Evolutionary conservation across 208 protist species (phyloP).

Genomic region (Trypanosoma platydactyli): DNA sequence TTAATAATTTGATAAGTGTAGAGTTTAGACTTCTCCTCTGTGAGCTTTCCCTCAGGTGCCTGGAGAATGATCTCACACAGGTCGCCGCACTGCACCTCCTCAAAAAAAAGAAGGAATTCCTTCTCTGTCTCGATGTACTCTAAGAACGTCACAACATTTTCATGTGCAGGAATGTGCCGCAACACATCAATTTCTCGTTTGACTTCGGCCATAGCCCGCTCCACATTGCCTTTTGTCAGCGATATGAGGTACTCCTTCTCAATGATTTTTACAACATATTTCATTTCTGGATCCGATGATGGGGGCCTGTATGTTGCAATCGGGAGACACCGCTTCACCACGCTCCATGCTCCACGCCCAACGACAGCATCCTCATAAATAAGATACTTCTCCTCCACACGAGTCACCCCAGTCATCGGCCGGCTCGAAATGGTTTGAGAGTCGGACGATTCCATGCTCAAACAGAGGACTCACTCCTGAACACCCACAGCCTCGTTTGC

Average conservation of each 20-base stretch:
- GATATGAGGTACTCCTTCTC: conserved; percentile 89
- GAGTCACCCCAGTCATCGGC: conserved; percentile 26
- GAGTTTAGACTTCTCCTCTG: conserved; percentile 77
- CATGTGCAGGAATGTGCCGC: conserved; percentile 82
- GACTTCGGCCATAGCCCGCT: conserved; percentile 87
- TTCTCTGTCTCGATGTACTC: conserved; percentile 86
- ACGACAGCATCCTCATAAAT: conserved; percentile 81
- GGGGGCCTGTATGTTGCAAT: conserved; percentile 72
- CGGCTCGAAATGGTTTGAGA: not conserved
- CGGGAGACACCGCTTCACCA: conserved; percentile 82
- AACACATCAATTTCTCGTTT: conserved; percentile 90
- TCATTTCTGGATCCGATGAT: conserved; percentile 67
- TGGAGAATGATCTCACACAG: conserved; percentile 90
- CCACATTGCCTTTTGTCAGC: conserved; percentile 82
- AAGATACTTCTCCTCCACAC: conserved; percentile 75
- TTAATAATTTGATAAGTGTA: conserved; percentile 92
- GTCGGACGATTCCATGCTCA: conserved; percentile 6
- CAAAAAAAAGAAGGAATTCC: conserved; percentile 88
- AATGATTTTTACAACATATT: conserved; percentile 91
- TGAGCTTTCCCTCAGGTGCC: conserved; percentile 69
- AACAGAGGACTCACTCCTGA: not conserved
- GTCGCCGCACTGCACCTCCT: conserved; percentile 84
- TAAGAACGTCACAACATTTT: conserved; percentile 89
- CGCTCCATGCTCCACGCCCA: conserved; percentile 86
- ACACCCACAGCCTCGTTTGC: no score